Percentiles rank a stretch among this genome's conserved stretches.
Evolutionary conservation across 345 rosid genomes (phyloP).

Genomic region (Streptanthus diversifolius): DNA sequence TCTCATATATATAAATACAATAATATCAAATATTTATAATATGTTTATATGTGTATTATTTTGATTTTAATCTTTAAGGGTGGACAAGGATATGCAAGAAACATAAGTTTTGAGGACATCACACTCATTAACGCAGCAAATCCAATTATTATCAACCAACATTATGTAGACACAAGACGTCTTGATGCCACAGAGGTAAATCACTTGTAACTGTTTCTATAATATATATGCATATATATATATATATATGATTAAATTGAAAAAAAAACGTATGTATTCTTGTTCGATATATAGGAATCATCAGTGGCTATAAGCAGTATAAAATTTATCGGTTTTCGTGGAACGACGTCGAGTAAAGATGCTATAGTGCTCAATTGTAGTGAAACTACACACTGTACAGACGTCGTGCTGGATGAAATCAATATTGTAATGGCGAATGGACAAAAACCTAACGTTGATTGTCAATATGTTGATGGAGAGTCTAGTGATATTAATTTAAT

Average conservation of each 20-base stretch:
- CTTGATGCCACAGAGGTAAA: background rate
- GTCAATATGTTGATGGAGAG: slow-evolving; percentile 19
- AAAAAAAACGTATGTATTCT: no score
- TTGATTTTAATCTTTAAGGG: background rate
- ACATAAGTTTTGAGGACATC: slow-evolving; percentile 21
- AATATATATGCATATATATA: no score
- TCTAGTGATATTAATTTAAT: slow-evolving; percentile 7
- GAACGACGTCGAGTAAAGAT: slow-evolving; percentile 6
- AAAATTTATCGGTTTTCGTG: background rate
- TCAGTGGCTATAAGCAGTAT: slow-evolving; percentile 25
- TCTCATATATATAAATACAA: background rate
- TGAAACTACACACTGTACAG: slow-evolving; percentile 10
- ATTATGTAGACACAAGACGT: slow-evolving; percentile 7
- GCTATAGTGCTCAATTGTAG: slow-evolving; percentile 19
- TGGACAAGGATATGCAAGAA: slow-evolving; percentile 27
- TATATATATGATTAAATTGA: background rate
- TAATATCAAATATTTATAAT: background rate
- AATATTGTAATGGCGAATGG: slow-evolving; percentile 19
- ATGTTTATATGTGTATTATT: background rate
- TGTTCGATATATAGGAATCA: slow-evolving; percentile 4
- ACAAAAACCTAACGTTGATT: background rate
- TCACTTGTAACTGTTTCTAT: background rate
- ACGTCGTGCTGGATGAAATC: slow-evolving; percentile 12
- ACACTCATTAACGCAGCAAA: slow-evolving; percentile 23
- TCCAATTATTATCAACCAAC: slow-evolving; percentile 29